Conservation (phyloP, 805 yeast species). For the Monosporozyma yasuniensis region DNA sequence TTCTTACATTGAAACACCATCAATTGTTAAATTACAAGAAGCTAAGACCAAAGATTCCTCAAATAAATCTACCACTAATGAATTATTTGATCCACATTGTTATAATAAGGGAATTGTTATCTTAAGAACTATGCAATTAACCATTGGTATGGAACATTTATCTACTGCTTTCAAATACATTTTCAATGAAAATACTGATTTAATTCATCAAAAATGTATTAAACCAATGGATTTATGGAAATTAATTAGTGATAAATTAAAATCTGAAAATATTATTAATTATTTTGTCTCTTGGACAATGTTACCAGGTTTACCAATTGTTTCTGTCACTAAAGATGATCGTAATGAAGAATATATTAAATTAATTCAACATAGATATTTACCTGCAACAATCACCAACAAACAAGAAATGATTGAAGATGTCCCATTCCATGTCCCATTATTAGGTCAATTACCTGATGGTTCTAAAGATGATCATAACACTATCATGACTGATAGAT, state of each 20-base stretch:
- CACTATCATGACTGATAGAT: conserved; percentile 25
- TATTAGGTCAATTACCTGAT: conserved; percentile 25
- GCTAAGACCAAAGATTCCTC: not conserved
- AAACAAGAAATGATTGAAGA: conserved; percentile 38
- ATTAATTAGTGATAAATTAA: conserved; percentile 14
- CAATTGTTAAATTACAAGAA: conserved; percentile 13
- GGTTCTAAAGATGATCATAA: conserved; percentile 16
- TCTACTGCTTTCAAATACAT: conserved; percentile 13
- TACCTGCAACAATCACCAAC: conserved; percentile 9
- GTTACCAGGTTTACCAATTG: conserved; percentile 49
- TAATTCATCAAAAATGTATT: conserved; percentile 13
- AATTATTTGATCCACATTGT: conserved; percentile 25
- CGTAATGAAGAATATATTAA: conserved; percentile 24
- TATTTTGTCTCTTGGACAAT: conserved; percentile 47
- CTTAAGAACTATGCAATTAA: conserved; percentile 22
- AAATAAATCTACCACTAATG: conserved; percentile 15
- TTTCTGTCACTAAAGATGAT: conserved; percentile 23
- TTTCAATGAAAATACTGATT: conserved; percentile 7
- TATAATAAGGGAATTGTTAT: conserved; percentile 28
- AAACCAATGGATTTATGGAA: conserved; percentile 28
- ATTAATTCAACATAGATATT: conserved; percentile 34
- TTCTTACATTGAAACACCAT: conserved; percentile 4
- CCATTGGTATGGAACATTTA: conserved; percentile 18
- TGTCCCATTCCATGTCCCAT: conserved; percentile 54
- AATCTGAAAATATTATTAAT: conserved; percentile 21